Evolutionary conservation across 1,139 yeast genomes (phyloP).

Genomic region (Lodderomyces orthopsilosis): DNA sequence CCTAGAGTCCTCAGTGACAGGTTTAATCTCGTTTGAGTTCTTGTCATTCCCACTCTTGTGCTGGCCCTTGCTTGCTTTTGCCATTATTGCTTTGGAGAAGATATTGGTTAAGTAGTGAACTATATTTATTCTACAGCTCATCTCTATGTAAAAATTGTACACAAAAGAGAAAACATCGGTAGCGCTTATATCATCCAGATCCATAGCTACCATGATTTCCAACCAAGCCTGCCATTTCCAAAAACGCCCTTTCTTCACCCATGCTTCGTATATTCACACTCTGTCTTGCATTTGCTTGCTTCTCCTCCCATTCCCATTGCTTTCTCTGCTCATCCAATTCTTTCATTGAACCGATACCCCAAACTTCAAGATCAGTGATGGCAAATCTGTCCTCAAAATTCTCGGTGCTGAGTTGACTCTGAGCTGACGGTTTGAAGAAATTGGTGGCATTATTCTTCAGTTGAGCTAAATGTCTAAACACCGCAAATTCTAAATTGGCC

Average conservation of each 20-base stretch:
- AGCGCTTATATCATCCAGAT: too few species aligned
- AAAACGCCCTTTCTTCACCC: slow-evolving; percentile 80
- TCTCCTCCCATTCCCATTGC: slow-evolving; percentile 89
- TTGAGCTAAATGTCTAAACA: slow-evolving; percentile 60
- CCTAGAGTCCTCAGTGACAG: slow-evolving; percentile 64
- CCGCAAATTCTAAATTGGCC: slow-evolving; percentile 73
- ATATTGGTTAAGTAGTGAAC: neutral
- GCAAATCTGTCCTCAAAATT: slow-evolving; percentile 71
- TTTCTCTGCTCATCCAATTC: slow-evolving; percentile 74
- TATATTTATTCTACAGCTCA: neutral
- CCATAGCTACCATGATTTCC: slow-evolving; percentile 75
- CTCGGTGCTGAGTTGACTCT: slow-evolving; percentile 16
- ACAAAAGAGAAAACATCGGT: too few species aligned
- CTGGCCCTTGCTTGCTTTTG: neutral
- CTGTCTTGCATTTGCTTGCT: slow-evolving; percentile 77
- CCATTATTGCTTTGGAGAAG: neutral
- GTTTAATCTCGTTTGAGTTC: slow-evolving; percentile 12
- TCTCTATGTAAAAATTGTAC: too few species aligned
- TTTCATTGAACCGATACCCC: slow-evolving; percentile 83
- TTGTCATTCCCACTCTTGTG: neutral
- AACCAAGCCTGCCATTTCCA: slow-evolving; percentile 88
- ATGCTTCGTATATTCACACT: slow-evolving; percentile 60
- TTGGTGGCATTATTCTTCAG: slow-evolving; percentile 20
- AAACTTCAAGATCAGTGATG: slow-evolving; percentile 77
- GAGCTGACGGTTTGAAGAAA: slow-evolving; percentile 29